Conservation (phyloP, 2,329 filamentous ascomycete genomes). For the Penicillium sp. region DNA sequence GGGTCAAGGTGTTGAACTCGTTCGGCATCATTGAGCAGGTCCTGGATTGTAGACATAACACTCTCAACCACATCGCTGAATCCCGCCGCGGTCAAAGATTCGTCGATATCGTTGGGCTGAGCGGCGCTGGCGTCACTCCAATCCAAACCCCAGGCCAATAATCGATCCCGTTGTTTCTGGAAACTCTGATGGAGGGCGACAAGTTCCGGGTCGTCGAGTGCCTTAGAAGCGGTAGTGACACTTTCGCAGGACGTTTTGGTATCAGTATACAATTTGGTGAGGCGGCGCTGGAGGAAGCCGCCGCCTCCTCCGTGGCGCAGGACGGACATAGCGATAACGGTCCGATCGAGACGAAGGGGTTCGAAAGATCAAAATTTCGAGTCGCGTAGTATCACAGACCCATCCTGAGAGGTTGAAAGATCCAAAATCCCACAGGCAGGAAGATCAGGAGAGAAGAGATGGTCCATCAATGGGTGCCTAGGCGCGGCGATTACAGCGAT, state of each 20-base stretch:
- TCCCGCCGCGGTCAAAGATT: constrained; percentile 61
- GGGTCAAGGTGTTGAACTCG: constrained; percentile 52
- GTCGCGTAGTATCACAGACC: constrained; percentile 9
- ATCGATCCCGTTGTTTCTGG: constrained; percentile 62
- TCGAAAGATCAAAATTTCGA: constrained; percentile 8
- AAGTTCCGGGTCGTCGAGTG: constrained; percentile 52
- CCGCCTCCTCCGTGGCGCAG: constrained; percentile 43
- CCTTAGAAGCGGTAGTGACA: constrained; percentile 51
- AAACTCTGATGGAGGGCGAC: constrained; percentile 59
- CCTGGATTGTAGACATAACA: constrained; percentile 64
- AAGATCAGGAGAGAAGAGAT: constrained; percentile 2
- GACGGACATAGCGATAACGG: constrained; percentile 43
- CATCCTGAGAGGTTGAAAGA: constrained; percentile 14
- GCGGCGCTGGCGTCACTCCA: constrained; percentile 63
- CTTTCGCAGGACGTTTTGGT: constrained; percentile 63
- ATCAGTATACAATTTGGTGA: constrained; percentile 63
- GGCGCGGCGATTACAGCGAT: constrained; percentile 19
- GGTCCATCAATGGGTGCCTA: constrained; percentile 21
- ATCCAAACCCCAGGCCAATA: constrained; percentile 65
- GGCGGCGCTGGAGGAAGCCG: constrained; percentile 48
- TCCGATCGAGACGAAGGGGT: constrained; percentile 15
- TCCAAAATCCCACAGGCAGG: constrained; percentile 4
- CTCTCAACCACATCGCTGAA: constrained; percentile 64
- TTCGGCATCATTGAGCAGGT: constrained; percentile 62
- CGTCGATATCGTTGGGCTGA: constrained; percentile 61